Evolutionary conservation across 148 eudicot genomes (phyloP).

Genomic region (Arbutus unedo): DNA sequence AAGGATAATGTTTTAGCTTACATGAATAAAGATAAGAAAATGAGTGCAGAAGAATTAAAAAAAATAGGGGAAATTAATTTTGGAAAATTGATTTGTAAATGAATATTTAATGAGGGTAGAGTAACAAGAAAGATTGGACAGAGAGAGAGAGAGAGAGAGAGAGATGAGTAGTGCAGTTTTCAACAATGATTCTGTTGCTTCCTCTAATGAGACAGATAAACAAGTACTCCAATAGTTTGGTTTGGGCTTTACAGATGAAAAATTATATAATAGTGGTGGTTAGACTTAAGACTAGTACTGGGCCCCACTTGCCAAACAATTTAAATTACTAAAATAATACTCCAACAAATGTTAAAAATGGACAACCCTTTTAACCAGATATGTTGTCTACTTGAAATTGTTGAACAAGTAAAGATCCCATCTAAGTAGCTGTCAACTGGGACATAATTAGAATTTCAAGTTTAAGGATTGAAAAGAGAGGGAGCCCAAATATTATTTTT

Average conservation of each 20-base stretch:
- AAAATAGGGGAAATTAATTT: too few species aligned
- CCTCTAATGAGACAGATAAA: conserved; percentile 41
- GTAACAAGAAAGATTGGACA: neutral
- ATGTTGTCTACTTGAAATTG: neutral
- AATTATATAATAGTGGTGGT: neutral
- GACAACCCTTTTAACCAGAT: neutral
- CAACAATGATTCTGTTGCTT: conserved; percentile 36
- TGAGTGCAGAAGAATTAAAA: too few species aligned
- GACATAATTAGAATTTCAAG: too few species aligned
- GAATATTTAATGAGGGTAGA: too few species aligned
- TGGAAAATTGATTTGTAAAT: too few species aligned
- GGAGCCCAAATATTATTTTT: too few species aligned
- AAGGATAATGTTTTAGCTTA: too few species aligned
- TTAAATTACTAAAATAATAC: neutral
- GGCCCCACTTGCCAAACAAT: neutral
- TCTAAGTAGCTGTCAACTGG: neutral
- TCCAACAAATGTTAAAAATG: neutral
- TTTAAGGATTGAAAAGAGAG: too few species aligned
- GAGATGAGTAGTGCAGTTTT: neutral
- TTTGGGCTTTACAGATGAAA: neutral
- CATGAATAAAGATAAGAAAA: too few species aligned
- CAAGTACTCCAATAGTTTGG: neutral
- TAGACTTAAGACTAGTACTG: neutral
- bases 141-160: neutral
- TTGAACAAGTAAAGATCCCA: conserved; percentile 23